A percentile compares a stretch with the other conserved stretches of the same genome.
Conservation (phyloP, 257 asterid genomes). For the Dorcoceras hygrometricum region DNA sequence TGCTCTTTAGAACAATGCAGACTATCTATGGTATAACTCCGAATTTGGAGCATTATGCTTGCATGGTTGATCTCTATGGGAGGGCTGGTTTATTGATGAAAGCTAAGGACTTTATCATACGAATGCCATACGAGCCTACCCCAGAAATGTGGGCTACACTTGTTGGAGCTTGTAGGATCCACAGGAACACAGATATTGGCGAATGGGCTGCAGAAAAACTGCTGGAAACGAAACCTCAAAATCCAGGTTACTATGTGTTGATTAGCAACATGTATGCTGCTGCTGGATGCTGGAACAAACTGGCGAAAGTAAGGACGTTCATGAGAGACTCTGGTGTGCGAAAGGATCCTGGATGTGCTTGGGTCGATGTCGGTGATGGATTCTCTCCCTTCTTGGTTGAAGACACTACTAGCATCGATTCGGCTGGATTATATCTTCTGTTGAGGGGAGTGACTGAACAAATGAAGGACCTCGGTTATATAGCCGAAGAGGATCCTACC, state of each 20-base stretch:
- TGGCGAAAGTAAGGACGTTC: constrained; percentile 57
- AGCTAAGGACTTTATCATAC: constrained; percentile 48
- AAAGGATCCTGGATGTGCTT: constrained; percentile 78
- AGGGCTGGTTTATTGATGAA: constrained; percentile 68
- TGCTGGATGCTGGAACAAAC: constrained; percentile 70
- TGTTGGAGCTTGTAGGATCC: constrained; percentile 76
- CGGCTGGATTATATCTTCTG: constrained; percentile 42
- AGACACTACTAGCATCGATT: constrained; percentile 50
- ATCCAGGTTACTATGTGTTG: constrained; percentile 74
- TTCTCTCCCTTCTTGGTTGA: constrained; percentile 61
- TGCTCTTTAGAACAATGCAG: constrained; percentile 60
- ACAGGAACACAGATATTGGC: constrained; percentile 64
- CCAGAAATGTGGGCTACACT: constrained; percentile 86
- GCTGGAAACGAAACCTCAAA: constrained; percentile 57
- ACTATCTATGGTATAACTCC: constrained; percentile 50
- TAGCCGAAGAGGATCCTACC: constrained; percentile 35
- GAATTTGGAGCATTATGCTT: constrained; percentile 66
- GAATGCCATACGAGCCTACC: constrained; percentile 67
- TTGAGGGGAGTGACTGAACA: constrained; percentile 49
- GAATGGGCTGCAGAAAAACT: constrained; percentile 90
- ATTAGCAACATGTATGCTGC: constrained; percentile 89
- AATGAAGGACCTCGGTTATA: constrained; percentile 54
- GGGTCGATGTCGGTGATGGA: constrained; percentile 71
- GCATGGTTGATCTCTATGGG: constrained; percentile 86
- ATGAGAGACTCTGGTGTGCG: constrained; percentile 83